Evolutionary conservation across 192 early-diverging fungal species (phyloP).

Genomic region (Mortierella antarctica): DNA sequence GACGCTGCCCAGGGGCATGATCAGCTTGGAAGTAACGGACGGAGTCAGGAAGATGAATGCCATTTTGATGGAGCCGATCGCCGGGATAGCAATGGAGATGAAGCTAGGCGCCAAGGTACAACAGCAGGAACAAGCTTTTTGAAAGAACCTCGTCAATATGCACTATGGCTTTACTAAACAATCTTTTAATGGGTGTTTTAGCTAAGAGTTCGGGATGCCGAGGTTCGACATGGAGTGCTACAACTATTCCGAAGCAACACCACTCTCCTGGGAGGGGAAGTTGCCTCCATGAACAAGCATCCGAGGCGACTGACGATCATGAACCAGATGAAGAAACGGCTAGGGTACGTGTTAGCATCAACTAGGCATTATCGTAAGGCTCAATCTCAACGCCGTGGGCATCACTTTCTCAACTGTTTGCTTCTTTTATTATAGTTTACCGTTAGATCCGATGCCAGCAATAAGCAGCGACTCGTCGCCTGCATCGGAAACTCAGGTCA

Average conservation of each 20-base stretch:
- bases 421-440: conserved; percentile 11
- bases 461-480: background rate
- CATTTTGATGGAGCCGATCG: conserved; percentile 18
- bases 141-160: background rate
- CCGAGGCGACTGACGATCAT: conserved; percentile 36
- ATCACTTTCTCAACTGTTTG: background rate
- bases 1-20: conserved; percentile 17
- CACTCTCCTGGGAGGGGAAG: conserved; percentile 33
- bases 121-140: background rate
- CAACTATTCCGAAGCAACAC: conserved; percentile 21
- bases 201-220: conserved; percentile 29
- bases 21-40: conserved; percentile 33
- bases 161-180: background rate
- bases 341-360: conserved; percentile 21
- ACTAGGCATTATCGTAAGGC: background rate
- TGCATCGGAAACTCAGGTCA: background rate
- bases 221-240: conserved; percentile 39
- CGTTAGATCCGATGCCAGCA: conserved; percentile 13
- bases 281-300: conserved; percentile 39
- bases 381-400: background rate
- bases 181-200: background rate
- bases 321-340: conserved; percentile 42
- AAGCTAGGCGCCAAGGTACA: conserved; percentile 46
- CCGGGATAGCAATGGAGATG: conserved; percentile 43
- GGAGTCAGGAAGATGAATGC: conserved; percentile 30